Evolutionary conservation across 1,139 yeast genomes (phyloP).

Genomic region (Geotrichum siamense): DNA sequence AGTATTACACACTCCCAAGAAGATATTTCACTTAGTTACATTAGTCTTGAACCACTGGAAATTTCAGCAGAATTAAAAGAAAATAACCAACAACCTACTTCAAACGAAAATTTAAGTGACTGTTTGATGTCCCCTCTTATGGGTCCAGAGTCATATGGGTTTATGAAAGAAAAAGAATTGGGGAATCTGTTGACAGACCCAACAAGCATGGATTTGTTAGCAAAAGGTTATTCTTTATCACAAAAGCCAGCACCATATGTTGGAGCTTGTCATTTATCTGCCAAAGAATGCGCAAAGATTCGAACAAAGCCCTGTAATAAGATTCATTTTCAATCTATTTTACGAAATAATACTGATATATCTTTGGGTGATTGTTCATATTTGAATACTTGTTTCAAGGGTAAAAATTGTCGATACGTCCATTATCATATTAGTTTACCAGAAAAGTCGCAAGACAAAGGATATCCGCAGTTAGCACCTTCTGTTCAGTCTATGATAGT

Average conservation of each 20-base stretch:
- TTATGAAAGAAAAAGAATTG: neutral
- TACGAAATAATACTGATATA: constrained; percentile 48
- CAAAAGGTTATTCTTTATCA: constrained; percentile 6
- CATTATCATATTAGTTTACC: constrained; percentile 54
- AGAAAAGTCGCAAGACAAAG: constrained; percentile 17
- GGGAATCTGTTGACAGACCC: constrained; percentile 3
- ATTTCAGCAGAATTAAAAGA: neutral
- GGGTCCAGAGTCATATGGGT: constrained; percentile 34
- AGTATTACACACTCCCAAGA: too few species aligned
- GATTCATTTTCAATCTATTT: constrained; percentile 32
- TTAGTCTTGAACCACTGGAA: constrained; percentile 8
- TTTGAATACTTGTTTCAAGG: constrained; percentile 86
- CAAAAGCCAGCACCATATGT: constrained; percentile 13
- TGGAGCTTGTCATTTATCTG: constrained; percentile 10
- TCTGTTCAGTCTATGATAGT: constrained; percentile 37
- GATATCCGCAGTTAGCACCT: too few species aligned
- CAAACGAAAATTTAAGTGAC: constrained; percentile 11
- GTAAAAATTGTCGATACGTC: constrained; percentile 68
- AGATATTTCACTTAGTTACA: too few species aligned
- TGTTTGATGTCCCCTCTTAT: constrained; percentile 35
- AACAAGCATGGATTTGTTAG: constrained; percentile 6
- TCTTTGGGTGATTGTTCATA: constrained; percentile 89
- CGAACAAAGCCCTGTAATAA: constrained; percentile 28
- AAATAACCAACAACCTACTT: neutral
- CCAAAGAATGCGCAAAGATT: constrained; percentile 11